These are phyloP conservation scores for Aphanomyces astaci DNA, from an alignment of 352 stramenopile genomes.

Conservation along the genomic window DNA sequence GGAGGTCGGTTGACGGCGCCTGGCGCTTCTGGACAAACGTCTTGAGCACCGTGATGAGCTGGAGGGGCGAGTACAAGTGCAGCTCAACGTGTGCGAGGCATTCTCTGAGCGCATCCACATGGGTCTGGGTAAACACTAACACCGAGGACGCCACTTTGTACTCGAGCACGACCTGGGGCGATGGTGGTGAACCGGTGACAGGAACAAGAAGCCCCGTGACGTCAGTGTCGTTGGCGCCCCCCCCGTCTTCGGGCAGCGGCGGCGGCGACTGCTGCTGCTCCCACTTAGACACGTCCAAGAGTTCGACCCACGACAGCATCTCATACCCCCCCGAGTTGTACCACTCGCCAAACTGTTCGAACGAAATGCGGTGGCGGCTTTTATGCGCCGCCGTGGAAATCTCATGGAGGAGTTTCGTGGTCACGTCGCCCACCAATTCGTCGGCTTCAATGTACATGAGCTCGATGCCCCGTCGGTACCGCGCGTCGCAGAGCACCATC, in stretches of 20 bases:
- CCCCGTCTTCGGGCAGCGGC: not conserved
- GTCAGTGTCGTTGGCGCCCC: constrained; percentile 13
- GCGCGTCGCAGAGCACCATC: constrained; percentile 80
- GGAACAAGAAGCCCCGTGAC: not conserved
- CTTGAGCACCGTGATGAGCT: constrained; percentile 21
- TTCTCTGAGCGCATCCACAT: constrained; percentile 9
- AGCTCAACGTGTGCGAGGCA: constrained; percentile 19
- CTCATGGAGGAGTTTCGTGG: constrained; percentile 50
- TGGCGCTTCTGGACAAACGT: constrained; percentile 8
- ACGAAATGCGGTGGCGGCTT: constrained; percentile 54
- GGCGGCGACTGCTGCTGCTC: constrained; percentile 45
- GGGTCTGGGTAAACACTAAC: not conserved
- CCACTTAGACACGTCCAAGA: constrained; percentile 78
- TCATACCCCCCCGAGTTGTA: constrained; percentile 80
- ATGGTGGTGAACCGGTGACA: not conserved
- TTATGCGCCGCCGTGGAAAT: not conserved
- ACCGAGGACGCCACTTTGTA: not conserved
- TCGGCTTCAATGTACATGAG: constrained; percentile 82
- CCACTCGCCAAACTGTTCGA: constrained; percentile 87
- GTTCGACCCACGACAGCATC: constrained; percentile 78
- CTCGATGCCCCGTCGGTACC: constrained; percentile 71
- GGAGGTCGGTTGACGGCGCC: constrained; percentile 14
- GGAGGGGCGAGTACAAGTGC: constrained; percentile 15
- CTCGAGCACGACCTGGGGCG: not conserved
- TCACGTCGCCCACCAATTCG: constrained; percentile 76